Percentiles rank a stretch among this genome's conserved stretches.
Evolutionary conservation across 305 asterid genomes (phyloP).

Genomic region (Striga hermonthica): DNA sequence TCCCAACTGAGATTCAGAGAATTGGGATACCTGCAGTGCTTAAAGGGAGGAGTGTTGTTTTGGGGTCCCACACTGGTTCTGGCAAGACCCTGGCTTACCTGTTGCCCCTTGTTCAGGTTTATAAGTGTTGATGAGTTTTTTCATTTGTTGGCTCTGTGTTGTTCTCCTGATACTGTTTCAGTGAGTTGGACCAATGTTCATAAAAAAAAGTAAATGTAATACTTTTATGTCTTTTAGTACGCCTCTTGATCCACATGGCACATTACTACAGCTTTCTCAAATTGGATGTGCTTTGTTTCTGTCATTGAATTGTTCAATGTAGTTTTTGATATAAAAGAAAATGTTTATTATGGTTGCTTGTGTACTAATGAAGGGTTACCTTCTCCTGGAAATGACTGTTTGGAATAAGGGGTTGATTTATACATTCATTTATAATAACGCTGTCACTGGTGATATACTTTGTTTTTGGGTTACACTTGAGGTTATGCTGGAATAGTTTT

Average conservation of each 20-base stretch:
- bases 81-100: slow-evolving; percentile 97
- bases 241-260: no score
- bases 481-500: not conserved
- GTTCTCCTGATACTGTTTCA: not conserved
- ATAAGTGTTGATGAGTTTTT: not conserved
- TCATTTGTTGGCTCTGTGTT: not conserved
- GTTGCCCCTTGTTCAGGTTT: slow-evolving; percentile 93
- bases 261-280: no score
- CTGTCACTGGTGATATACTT: not conserved
- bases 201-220: not conserved
- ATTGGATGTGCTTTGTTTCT: not conserved
- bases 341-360: slow-evolving; percentile 7
- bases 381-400: not conserved
- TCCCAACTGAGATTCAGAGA: slow-evolving; percentile 89
- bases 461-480: not conserved
- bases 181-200: not conserved
- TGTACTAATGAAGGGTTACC: not conserved
- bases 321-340: not conserved
- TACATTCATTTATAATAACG: not conserved
- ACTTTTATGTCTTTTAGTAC: no score
- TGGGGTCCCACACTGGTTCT: slow-evolving; percentile 98
- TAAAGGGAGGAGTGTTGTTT: slow-evolving; percentile 66
- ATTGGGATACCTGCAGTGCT: slow-evolving; percentile 87
- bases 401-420: no score
- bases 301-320: not conserved